phyloP scores from a whole-genome alignment of 768 basidiomycete species.

The Auricularia cornea region DNA sequence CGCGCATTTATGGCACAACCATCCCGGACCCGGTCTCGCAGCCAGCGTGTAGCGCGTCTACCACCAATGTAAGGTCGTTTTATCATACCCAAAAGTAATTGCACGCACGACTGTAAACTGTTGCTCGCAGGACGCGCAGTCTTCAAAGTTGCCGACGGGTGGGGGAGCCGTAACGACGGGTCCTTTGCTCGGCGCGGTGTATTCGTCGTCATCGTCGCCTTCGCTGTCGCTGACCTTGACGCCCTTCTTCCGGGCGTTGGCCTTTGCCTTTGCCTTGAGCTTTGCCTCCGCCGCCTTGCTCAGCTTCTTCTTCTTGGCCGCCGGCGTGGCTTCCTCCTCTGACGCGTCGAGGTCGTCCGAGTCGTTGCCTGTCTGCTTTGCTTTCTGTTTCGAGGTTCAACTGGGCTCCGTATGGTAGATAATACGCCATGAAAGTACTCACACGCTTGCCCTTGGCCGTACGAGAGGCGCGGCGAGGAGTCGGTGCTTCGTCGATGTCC shows the following conservation, averaged over 20 bases:
- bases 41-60: constrained; percentile 86
- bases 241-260: constrained; percentile 12
- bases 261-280: constrained; percentile 18
- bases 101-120: constrained; percentile 83
- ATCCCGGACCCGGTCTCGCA: constrained; percentile 60
- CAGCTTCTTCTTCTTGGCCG: constrained; percentile 46
- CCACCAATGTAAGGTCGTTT: background rate
- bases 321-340: constrained; percentile 25
- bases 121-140: constrained; percentile 73
- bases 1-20: constrained; percentile 77
- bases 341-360: constrained; percentile 72
- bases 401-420: no score
- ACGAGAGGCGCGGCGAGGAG: constrained; percentile 13
- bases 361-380: constrained; percentile 38
- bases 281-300: constrained; percentile 11
- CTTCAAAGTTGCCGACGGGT: constrained; percentile 67
- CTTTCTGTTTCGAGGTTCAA: no score
- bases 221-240: constrained; percentile 14
- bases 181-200: constrained; percentile 53
- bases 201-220: constrained; percentile 45
- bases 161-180: constrained; percentile 42
- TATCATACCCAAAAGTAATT: no score
- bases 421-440: background rate
- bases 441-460: background rate
- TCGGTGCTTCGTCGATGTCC: constrained; percentile 9